phyloP scores from a whole-genome alignment of 352 stramenopile species.

The Pythium brachiatum region DNA sequence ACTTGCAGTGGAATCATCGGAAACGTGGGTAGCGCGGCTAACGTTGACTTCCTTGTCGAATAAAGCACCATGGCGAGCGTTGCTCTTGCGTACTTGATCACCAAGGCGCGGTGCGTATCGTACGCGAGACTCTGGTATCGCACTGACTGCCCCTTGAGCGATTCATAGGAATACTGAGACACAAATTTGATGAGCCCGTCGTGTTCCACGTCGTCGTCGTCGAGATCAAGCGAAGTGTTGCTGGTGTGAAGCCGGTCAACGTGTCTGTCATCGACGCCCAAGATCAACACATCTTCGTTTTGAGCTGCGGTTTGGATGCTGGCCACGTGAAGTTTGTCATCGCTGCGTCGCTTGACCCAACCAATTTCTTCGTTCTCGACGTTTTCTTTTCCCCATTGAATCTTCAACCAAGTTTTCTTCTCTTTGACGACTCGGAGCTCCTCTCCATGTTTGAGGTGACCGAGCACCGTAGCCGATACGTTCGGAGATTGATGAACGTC shows the following conservation, averaged over 20 bases:
- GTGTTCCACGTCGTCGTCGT: constrained; percentile 57
- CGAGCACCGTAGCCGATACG: background rate
- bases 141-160: constrained; percentile 54
- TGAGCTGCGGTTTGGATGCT: constrained; percentile 16
- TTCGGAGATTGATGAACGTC: background rate
- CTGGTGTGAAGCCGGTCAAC: constrained; percentile 28
- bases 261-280: constrained; percentile 54
- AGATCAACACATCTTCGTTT: constrained; percentile 56
- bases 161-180: constrained; percentile 64
- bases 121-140: constrained; percentile 62
- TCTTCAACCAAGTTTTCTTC: constrained; percentile 7
- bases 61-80: constrained; percentile 41
- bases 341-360: constrained; percentile 46
- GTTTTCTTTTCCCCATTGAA: background rate
- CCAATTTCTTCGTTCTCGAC: constrained; percentile 19
- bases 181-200: constrained; percentile 52
- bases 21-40: background rate
- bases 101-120: constrained; percentile 55
- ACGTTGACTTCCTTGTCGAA: background rate
- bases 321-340: constrained; percentile 36
- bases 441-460: background rate
- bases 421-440: background rate
- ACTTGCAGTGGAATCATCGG: constrained; percentile 12
- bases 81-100: constrained; percentile 55
- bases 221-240: constrained; percentile 42